Conservation (phyloP, 768 basidiomycete species). For the Termitomyces sp. region DNA sequence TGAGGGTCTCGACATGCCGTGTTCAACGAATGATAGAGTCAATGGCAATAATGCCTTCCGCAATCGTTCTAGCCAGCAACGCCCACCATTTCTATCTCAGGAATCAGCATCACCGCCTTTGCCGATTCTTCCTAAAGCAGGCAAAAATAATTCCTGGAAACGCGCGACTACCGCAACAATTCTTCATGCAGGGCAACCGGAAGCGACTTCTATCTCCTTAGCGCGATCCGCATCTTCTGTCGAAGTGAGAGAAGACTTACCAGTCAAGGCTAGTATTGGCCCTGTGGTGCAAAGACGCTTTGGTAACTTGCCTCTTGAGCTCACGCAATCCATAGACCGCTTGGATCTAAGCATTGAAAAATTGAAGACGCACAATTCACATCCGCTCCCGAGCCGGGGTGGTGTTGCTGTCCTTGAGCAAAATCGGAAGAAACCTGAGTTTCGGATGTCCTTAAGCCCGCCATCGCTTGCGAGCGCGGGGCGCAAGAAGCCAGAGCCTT, state of each 20-base stretch:
- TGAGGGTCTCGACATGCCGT: not conserved
- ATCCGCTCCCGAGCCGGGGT: constrained; percentile 11
- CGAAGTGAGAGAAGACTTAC: not conserved
- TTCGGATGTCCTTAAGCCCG: constrained; percentile 1
- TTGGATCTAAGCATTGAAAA: constrained; percentile 26
- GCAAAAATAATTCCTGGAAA: constrained; percentile 3
- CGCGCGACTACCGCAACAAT: constrained; percentile 4
- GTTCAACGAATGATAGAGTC: not conserved
- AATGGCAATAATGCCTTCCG: not conserved
- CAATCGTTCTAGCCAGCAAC: not conserved
- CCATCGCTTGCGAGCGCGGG: constrained; percentile 16
- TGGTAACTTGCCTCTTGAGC: constrained; percentile 9
- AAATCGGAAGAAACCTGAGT: not conserved
- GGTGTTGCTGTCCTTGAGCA: not conserved
- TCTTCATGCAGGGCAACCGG: not conserved
- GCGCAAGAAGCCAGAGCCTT: constrained; percentile 11
- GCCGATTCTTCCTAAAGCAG: not conserved
- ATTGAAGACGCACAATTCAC: constrained; percentile 23
- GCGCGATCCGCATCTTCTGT: not conserved
- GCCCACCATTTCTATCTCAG: not conserved
- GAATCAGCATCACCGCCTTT: not conserved
- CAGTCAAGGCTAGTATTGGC: not conserved
- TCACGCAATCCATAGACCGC: constrained; percentile 24
- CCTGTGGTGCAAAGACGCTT: not conserved
- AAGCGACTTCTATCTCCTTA: not conserved